Evolutionary conservation across 495 filamentous ascomycete species (phyloP), one percentile per base, ranked within the genome.

Genomic region (Penicillium mononematosum): DNA sequence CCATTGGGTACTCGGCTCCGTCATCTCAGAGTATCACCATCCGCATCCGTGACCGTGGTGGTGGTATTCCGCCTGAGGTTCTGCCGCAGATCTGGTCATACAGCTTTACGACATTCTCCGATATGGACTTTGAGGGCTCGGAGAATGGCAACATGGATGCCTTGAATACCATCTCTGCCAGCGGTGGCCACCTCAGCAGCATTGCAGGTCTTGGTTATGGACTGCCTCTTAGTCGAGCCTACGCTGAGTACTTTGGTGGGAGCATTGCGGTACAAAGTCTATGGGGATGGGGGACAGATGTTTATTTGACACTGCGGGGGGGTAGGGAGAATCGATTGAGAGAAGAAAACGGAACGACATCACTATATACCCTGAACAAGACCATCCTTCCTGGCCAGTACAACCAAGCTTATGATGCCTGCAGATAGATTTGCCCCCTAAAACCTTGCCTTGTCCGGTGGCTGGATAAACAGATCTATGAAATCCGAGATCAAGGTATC

Each of bases 171-270:
- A 87, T 95, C n/a, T 85, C 87, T 16, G 82, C 79, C 0, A 81
- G 79, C 17, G 83, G 87, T 44, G 83, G 82, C 3, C 85, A 85
- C 36, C 75, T 82, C 3, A 89, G 85, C 63, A 91, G 86, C 50
- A 92, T 98, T 57, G 94, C 94, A 0, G 92, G 94, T 1, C 75
- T 98, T 25, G 94, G 94, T 3, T 98, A 98, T 73, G 94, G 94
- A 12, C 64, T 98, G 56, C 94, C 94, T 39, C 72, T 98, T 38
- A 91, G 92, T 50, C 82, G 94, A 61, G 93, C 94, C 0, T 98
- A 98, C 74, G 94, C 94, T 1, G 92, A 98, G 75, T 97, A 98
- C 66, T 98, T 98, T 78, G 94, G 94, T 2, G 94, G 94, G 1
- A 91, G 93, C n/a, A 91, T 98, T 59, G 84, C 83, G 8, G 86